Conservation (phyloP, 2,329 filamentous ascomycete genomes). For the Hansfordia pulvinata region DNA sequence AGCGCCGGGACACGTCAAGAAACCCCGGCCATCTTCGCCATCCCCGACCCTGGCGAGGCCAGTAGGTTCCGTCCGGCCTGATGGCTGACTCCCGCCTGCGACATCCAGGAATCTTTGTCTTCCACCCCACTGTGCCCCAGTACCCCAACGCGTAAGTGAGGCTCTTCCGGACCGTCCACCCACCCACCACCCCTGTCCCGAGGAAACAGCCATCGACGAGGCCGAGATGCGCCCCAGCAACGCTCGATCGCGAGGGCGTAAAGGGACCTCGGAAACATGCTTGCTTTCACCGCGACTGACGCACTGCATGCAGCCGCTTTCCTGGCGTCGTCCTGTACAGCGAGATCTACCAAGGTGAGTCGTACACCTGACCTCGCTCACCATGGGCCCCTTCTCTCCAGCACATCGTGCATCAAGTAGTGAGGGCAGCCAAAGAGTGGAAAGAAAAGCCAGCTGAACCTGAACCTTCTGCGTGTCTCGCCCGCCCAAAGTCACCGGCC, state of each 20-base stretch:
- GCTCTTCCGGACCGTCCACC: background rate
- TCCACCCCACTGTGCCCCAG: constrained; percentile 71
- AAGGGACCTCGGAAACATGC: too few species aligned
- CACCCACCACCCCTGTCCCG: background rate
- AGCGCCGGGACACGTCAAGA: too few species aligned
- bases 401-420: too few species aligned
- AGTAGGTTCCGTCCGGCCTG: too few species aligned
- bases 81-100: constrained; percentile 3
- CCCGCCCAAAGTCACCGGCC: constrained; percentile 81
- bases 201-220: background rate
- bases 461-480: too few species aligned
- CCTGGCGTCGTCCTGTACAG: constrained; percentile 81
- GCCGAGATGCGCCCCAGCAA: too few species aligned
- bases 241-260: too few species aligned
- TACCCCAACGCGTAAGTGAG: constrained; percentile 79
- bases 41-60: too few species aligned
- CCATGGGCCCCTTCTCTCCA: too few species aligned
- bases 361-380: constrained; percentile 2
- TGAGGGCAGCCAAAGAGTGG: constrained; percentile 1
- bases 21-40: background rate
- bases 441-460: too few species aligned
- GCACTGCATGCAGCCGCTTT: constrained; percentile 49
- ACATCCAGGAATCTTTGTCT: constrained; percentile 66
- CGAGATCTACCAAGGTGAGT: constrained; percentile 85
- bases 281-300: too few species aligned